Conservation (phyloP, 805 yeast genomes). For the Candida peoriensis region DNA sequence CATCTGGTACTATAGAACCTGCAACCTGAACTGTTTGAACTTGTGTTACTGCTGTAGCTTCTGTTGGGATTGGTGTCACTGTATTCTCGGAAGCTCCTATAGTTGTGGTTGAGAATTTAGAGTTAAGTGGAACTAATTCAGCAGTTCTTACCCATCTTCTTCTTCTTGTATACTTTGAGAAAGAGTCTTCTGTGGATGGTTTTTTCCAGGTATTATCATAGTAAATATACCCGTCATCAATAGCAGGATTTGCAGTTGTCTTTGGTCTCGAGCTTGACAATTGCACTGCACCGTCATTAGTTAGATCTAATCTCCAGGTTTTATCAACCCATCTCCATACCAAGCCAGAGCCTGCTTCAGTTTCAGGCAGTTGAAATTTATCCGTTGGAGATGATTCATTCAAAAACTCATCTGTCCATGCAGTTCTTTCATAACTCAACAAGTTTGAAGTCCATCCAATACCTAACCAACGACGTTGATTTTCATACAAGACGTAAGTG, state of each 20-base stretch:
- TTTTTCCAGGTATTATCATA: constrained; percentile 93
- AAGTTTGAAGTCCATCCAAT: constrained; percentile 96
- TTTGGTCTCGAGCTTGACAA: constrained; percentile 54
- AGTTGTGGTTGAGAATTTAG: constrained; percentile 8
- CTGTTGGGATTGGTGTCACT: constrained; percentile 3
- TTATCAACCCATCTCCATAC: constrained; percentile 94
- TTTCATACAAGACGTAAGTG: constrained; percentile 89
- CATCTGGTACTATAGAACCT: constrained; percentile 9
- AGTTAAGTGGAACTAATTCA: constrained; percentile 50
- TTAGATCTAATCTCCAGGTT: constrained; percentile 85
- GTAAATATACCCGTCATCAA: constrained; percentile 83
- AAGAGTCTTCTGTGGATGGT: constrained; percentile 83
- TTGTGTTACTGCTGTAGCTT: constrained; percentile 15
- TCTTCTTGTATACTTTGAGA: constrained; percentile 86
- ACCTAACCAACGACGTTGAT: constrained; percentile 96
- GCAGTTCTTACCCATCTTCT: constrained; percentile 97
- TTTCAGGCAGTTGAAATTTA: constrained; percentile 73
- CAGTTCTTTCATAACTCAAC: constrained; percentile 86
- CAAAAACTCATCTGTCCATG: constrained; percentile 96
- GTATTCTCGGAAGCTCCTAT: background rate
- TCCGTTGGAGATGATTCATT: constrained; percentile 81
- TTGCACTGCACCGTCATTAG: constrained; percentile 82
- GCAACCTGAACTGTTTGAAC: constrained; percentile 20
- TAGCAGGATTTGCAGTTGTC: constrained; percentile 58
- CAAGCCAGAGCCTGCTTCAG: constrained; percentile 61